These are phyloP conservation scores for Hyaloscypha variabilis DNA, from an alignment of 495 filamentous ascomycete species.

Conservation along the genomic window DNA sequence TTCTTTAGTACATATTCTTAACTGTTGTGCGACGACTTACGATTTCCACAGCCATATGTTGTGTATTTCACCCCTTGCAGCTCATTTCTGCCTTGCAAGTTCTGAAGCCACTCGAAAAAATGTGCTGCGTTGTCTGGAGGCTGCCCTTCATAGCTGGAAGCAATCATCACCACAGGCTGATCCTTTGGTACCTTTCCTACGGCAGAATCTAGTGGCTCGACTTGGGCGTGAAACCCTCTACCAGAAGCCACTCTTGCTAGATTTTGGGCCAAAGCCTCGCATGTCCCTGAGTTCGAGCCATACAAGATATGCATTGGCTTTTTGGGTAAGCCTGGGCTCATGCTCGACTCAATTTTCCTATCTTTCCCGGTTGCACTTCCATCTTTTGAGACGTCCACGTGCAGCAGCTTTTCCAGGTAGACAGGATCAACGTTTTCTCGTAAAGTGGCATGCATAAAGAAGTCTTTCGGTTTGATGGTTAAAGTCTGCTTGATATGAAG, in stretches of 20 bases:
- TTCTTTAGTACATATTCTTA: not conserved
- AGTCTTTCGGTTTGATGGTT: slow-evolving; percentile 73
- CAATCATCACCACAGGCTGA: slow-evolving; percentile 66
- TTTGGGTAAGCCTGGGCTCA: slow-evolving; percentile 23
- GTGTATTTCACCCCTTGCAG: slow-evolving; percentile 61
- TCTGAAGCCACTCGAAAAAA: slow-evolving; percentile 68
- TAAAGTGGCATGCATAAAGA: slow-evolving; percentile 67
- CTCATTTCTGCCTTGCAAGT: slow-evolving; percentile 46
- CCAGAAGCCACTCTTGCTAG: slow-evolving; percentile 58
- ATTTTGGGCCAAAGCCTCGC: slow-evolving; percentile 66
- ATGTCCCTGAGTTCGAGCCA: slow-evolving; percentile 77
- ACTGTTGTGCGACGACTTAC: slow-evolving; percentile 3
- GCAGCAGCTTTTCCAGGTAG: slow-evolving; percentile 55
- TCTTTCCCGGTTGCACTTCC: slow-evolving; percentile 22
- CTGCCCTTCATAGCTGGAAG: slow-evolving; percentile 74
- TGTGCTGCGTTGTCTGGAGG: slow-evolving; percentile 74
- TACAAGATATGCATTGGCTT: slow-evolving; percentile 67
- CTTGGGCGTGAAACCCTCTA: slow-evolving; percentile 60
- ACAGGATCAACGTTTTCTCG: slow-evolving; percentile 61
- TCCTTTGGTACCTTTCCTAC: slow-evolving; percentile 62
- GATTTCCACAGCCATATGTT: slow-evolving; percentile 66
- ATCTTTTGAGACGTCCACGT: slow-evolving; percentile 3
- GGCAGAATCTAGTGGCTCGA: slow-evolving; percentile 63
- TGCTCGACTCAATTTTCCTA: slow-evolving; percentile 24
- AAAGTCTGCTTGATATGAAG: slow-evolving; percentile 71